A percentile compares a stretch with the other conserved stretches of the same genome.
Conservation (phyloP, 768 basidiomycete species). For the Dentipellis sp. region DNA sequence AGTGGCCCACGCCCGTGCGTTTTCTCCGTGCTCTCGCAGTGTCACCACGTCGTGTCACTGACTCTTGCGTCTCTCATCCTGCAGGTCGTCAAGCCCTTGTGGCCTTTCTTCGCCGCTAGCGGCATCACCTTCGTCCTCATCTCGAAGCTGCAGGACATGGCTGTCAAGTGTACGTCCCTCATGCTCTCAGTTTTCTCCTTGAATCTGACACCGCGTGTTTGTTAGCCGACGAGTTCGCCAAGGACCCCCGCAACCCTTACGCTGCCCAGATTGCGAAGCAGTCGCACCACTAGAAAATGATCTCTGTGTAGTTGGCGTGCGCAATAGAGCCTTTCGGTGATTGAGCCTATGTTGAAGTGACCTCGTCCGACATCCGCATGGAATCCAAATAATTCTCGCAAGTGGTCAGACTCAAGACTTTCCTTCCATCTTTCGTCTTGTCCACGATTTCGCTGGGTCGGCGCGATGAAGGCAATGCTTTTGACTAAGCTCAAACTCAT, state of each 20-base stretch:
- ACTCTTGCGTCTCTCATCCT: constrained; percentile 9
- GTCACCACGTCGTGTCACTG: neutral
- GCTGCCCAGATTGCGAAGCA: constrained; percentile 68
- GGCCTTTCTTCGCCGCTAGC: constrained; percentile 71
- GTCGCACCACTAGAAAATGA: neutral
- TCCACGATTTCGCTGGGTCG: too few species aligned
- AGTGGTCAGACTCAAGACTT: too few species aligned
- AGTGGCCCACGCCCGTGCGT: constrained; percentile 73
- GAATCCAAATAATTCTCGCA: too few species aligned
- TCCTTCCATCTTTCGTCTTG: too few species aligned
- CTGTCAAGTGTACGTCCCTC: constrained; percentile 57
- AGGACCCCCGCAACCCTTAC: constrained; percentile 78
- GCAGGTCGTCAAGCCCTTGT: constrained; percentile 65
- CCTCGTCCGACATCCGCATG: too few species aligned
- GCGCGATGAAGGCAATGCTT: too few species aligned
- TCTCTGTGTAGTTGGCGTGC: too few species aligned
- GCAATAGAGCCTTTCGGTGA: too few species aligned
- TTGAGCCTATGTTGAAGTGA: too few species aligned
- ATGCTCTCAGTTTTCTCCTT: neutral
- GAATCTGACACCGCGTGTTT: neutral
- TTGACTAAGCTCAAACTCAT: too few species aligned
- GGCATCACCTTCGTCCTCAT: constrained; percentile 60
- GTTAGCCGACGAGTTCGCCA: constrained; percentile 56
- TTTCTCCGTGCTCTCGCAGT: constrained; percentile 3
- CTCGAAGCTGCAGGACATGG: constrained; percentile 55